Conservation (phyloP, 2,329 filamentous ascomycete genomes). For the Talaromyces sp. region DNA sequence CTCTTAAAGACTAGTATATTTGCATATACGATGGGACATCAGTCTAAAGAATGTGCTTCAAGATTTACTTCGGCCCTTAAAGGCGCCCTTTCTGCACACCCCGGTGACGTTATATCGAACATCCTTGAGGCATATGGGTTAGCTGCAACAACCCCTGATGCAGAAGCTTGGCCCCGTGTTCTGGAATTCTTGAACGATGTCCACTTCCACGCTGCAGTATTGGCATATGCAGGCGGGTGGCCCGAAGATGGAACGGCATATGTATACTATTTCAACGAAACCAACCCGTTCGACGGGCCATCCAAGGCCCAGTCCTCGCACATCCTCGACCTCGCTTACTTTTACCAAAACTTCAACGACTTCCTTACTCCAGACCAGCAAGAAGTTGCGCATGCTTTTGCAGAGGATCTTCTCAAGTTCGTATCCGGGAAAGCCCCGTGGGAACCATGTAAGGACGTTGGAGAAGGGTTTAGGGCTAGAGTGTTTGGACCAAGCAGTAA, state of each 20-base stretch:
- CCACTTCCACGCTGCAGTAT: slow-evolving; percentile 41
- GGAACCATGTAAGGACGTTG: slow-evolving; percentile 18
- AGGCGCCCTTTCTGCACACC: slow-evolving; percentile 19
- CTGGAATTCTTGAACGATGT: slow-evolving; percentile 45
- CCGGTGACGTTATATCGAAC: slow-evolving; percentile 18
- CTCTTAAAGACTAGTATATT: slow-evolving; percentile 23
- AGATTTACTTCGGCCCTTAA: slow-evolving; percentile 20
- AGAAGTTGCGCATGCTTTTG: slow-evolving; percentile 29
- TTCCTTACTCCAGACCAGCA: slow-evolving; percentile 29
- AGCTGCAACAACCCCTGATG: slow-evolving; percentile 29
- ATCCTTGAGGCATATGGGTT: slow-evolving; percentile 40
- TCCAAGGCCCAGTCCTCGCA: slow-evolving; percentile 39
- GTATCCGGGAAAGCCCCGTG: slow-evolving; percentile 33
- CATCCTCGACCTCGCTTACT: slow-evolving; percentile 42
- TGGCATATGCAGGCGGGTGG: slow-evolving; percentile 38
- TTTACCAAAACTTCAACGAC: slow-evolving; percentile 46
- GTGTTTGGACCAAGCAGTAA: slow-evolving; percentile 23
- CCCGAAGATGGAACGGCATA: slow-evolving; percentile 24
- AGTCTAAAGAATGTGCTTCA: slow-evolving; percentile 19
- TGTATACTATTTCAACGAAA: slow-evolving; percentile 45
- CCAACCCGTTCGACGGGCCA: slow-evolving; percentile 44
- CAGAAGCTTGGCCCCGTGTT: slow-evolving; percentile 39
- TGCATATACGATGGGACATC: slow-evolving; percentile 24
- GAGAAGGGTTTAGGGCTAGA: slow-evolving; percentile 20
- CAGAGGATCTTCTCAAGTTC: slow-evolving; percentile 36